These are phyloP conservation scores for Mrakia hoshinonis DNA, from an alignment of 768 basidiomycete genomes.

Conservation along the genomic window DNA sequence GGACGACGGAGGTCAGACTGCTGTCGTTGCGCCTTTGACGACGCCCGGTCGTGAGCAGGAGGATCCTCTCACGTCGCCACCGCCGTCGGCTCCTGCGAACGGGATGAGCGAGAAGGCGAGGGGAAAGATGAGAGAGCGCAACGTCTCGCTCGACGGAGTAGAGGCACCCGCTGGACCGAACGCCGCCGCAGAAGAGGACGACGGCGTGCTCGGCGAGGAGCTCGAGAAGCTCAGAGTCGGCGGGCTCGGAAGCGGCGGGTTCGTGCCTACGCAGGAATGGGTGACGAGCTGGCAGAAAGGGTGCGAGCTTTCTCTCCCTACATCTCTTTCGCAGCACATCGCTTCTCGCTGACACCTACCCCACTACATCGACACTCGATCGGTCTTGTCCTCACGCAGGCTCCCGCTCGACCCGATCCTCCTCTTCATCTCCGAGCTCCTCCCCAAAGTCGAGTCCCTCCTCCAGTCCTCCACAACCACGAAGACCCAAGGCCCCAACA, in stretches of 20 bases:
- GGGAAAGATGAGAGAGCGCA: slow-evolving; percentile 73
- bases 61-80: not conserved
- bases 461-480: slow-evolving; percentile 62
- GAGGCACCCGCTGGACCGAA: not conserved
- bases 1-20: not conserved
- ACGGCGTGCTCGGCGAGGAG: slow-evolving; percentile 38
- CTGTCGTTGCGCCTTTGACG: not conserved
- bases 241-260: slow-evolving; percentile 57
- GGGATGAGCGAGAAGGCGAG: slow-evolving; percentile 71
- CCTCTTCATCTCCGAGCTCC: slow-evolving; percentile 75
- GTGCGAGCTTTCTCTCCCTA: slow-evolving; percentile 44
- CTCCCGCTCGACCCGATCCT: slow-evolving; percentile 82
- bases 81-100: not conserved
- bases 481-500: slow-evolving; percentile 46
- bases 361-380: not conserved
- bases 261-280: slow-evolving; percentile 96
- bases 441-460: slow-evolving; percentile 73
- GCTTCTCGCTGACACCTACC: no score
- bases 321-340: not conserved
- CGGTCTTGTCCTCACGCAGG: slow-evolving; percentile 42
- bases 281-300: slow-evolving; percentile 92
- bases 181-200: slow-evolving; percentile 1
- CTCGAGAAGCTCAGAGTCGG: slow-evolving; percentile 45
- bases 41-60: not conserved
- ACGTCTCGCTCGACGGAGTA: slow-evolving; percentile 3